Evolutionary conservation across 2,329 filamentous ascomycete genomes (phyloP).

Genomic region (Chaetomium olivaceum): DNA sequence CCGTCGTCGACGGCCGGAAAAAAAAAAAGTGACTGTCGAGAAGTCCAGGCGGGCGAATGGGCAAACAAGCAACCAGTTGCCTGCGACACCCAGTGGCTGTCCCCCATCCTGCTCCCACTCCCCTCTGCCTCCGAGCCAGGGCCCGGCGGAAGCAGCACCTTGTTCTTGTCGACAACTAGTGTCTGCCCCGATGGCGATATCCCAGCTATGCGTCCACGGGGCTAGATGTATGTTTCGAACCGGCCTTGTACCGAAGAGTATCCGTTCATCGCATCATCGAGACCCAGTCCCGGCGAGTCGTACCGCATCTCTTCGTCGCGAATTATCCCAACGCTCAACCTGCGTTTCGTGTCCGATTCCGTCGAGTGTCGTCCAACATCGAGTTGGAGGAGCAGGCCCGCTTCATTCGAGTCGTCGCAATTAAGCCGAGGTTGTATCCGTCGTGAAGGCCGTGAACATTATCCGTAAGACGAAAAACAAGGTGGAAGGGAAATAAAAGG

Average conservation of each 20-base stretch:
- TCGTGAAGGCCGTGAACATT: constrained; percentile 48
- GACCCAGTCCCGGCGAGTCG: constrained; percentile 22
- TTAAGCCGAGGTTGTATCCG: constrained; percentile 35
- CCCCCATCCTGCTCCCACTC: constrained; percentile 1
- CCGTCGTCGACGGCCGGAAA: constrained; percentile 28
- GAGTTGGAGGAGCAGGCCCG: constrained; percentile 28
- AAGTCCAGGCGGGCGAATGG: constrained; percentile 12
- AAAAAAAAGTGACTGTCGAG: constrained; percentile 18
- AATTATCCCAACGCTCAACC: constrained; percentile 16
- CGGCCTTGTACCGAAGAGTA: constrained; percentile 33
- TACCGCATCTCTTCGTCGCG: constrained; percentile 18
- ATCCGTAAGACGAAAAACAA: constrained; percentile 49
- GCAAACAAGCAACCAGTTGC: constrained; percentile 29
- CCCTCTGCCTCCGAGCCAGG: constrained; percentile 18
- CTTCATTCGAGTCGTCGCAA: constrained; percentile 38
- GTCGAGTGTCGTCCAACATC: constrained; percentile 29
- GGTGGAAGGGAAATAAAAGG: constrained; percentile 38
- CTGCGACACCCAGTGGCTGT: constrained; percentile 15
- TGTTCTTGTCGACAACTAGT: constrained; percentile 49
- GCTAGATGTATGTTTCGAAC: constrained; percentile 43
- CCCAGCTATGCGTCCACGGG: constrained; percentile 42
- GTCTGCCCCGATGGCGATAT: constrained; percentile 43
- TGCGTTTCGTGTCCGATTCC: constrained; percentile 20
- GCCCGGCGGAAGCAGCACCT: constrained; percentile 28
- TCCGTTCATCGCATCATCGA: constrained; percentile 19